phyloP scores from a whole-genome alignment of 345 rosid genomes.

The Aurinia saxatilis region DNA sequence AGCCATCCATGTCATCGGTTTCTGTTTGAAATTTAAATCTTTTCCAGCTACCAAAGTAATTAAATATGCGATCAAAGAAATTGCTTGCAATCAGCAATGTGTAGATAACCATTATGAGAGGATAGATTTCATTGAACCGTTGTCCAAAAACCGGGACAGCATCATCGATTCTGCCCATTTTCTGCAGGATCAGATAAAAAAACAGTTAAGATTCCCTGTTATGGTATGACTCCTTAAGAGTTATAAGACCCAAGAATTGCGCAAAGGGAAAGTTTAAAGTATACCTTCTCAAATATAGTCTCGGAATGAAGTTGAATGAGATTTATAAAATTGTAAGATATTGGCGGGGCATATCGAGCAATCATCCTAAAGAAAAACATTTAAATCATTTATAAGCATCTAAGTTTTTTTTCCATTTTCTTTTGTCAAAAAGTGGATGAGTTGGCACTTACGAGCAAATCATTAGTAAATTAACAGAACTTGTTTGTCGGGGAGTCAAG shows the following conservation, averaged over 20 bases:
- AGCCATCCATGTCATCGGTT: slow-evolving; percentile 80
- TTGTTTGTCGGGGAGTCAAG: slow-evolving; percentile 89
- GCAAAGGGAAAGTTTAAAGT: not conserved
- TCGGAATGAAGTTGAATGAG: slow-evolving; percentile 60
- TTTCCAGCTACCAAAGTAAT: slow-evolving; percentile 96
- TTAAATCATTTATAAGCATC: slow-evolving; percentile 7
- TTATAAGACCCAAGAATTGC: not conserved
- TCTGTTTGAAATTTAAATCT: slow-evolving; percentile 77
- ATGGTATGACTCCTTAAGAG: not conserved
- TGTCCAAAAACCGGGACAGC: slow-evolving; percentile 82
- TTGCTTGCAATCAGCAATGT: slow-evolving; percentile 88
- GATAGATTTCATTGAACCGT: slow-evolving; percentile 87
- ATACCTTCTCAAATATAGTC: slow-evolving; percentile 90
- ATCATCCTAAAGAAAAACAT: slow-evolving; percentile 63
- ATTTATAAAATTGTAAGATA: slow-evolving; percentile 94
- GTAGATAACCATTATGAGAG: slow-evolving; percentile 94
- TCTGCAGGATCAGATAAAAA: slow-evolving; percentile 44
- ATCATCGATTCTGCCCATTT: slow-evolving; percentile 86
- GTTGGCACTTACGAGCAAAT: slow-evolving; percentile 83
- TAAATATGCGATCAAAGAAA: slow-evolving; percentile 79
- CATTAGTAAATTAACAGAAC: slow-evolving; percentile 96
- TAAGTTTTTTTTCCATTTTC: not conserved
- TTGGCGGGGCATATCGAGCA: slow-evolving; percentile 97
- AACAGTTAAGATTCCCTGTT: slow-evolving; percentile 1
- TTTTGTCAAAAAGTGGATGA: not conserved